Percentiles rank a stretch among this genome's conserved stretches.
These are phyloP conservation scores for Aspergillus eucalypticola DNA, from an alignment of 2,329 filamentous ascomycete species.

Conservation along the genomic window DNA sequence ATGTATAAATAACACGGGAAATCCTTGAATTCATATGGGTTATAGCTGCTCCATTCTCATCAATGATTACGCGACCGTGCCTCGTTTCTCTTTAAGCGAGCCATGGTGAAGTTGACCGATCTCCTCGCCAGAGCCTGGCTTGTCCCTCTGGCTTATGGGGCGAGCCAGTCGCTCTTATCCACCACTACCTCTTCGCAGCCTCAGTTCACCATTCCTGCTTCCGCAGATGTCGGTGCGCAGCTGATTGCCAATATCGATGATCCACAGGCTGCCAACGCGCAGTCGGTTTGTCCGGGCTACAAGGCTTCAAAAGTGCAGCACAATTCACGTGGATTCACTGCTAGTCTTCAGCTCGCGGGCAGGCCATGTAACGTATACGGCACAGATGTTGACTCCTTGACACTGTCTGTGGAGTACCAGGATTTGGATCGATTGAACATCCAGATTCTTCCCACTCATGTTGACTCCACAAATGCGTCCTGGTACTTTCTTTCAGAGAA, in stretches of 20 bases:
- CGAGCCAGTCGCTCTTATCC: conserved; percentile 17
- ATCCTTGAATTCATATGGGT: neutral
- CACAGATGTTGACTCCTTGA: conserved; percentile 67
- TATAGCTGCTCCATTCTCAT: neutral
- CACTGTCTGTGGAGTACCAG: conserved; percentile 68
- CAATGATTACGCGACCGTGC: conserved; percentile 11
- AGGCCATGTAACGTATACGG: conserved; percentile 72
- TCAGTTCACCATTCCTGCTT: conserved; percentile 52
- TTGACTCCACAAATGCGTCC: conserved; percentile 62
- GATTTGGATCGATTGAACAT: conserved; percentile 66
- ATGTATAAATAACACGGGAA: neutral
- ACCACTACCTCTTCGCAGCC: conserved; percentile 22
- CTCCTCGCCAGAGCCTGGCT: conserved; percentile 29
- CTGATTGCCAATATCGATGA: conserved; percentile 66
- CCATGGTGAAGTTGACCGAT: conserved; percentile 27
- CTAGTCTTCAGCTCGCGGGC: conserved; percentile 55
- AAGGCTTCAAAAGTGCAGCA: conserved; percentile 53
- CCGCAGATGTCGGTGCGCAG: conserved; percentile 48
- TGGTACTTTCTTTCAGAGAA: conserved; percentile 68
- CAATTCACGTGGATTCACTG: conserved; percentile 52
- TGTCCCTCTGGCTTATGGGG: conserved; percentile 26
- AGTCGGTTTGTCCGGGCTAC: conserved; percentile 64
- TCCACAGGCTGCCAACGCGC: conserved; percentile 62
- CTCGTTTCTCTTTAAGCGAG: conserved; percentile 6
- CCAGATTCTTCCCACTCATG: conserved; percentile 66